phyloP scores from a whole-genome alignment of 1,139 yeast genomes.

The Candida glucosophila region DNA sequence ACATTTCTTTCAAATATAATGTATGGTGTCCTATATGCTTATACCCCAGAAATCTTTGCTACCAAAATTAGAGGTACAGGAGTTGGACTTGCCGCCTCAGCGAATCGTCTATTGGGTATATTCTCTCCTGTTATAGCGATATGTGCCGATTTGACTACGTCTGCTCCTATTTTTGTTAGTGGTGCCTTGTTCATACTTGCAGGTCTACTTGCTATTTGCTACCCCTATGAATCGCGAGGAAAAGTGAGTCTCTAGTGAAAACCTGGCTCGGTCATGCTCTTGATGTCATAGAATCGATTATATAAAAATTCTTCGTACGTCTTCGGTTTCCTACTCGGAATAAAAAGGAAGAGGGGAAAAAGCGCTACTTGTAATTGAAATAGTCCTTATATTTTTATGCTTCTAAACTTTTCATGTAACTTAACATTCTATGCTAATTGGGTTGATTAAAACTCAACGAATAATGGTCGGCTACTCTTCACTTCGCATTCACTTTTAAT shows the following conservation, averaged over 20 bases:
- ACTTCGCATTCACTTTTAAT: slow-evolving; percentile 17
- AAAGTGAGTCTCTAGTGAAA: slow-evolving; percentile 8
- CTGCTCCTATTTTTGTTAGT: slow-evolving; percentile 36
- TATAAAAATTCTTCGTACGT: no score
- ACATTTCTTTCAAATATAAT: slow-evolving; percentile 32
- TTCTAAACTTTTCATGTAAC: no score
- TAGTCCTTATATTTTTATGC: no score
- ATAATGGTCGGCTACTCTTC: slow-evolving; percentile 17
- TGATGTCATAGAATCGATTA: no score
- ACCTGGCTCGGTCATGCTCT: no score
- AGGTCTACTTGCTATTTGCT: slow-evolving; percentile 25
- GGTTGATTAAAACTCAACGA: no score
- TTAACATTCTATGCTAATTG: no score
- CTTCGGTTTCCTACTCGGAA: no score
- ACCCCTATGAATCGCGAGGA: slow-evolving; percentile 34
- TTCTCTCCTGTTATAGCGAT: slow-evolving; percentile 39
- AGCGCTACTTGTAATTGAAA: no score
- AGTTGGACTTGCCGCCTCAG: slow-evolving; percentile 34
- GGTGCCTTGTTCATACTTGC: slow-evolving; percentile 32
- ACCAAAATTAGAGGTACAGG: slow-evolving; percentile 35
- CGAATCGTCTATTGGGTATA: slow-evolving; percentile 33
- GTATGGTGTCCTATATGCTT: slow-evolving; percentile 39
- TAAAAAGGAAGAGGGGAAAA: no score
- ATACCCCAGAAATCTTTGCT: slow-evolving; percentile 37
- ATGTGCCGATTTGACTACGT: slow-evolving; percentile 31